Conservation (phyloP, 1,139 yeast species). For the Protomyces gravidus region DNA sequence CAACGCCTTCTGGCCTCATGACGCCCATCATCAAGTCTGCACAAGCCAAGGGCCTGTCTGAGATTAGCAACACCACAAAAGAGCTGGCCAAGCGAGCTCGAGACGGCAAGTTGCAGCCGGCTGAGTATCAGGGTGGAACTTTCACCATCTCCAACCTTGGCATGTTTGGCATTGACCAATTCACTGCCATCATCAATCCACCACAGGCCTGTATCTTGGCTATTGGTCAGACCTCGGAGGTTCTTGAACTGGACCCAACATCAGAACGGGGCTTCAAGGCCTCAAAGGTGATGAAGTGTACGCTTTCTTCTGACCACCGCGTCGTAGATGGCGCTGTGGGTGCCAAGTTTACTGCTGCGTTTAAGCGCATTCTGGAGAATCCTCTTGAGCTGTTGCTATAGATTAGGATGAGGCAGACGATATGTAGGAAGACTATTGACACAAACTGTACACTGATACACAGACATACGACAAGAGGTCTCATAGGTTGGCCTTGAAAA, state of each 20-base stretch:
- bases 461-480: neutral
- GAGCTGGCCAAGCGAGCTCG: slow-evolving; percentile 95
- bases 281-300: slow-evolving; percentile 83
- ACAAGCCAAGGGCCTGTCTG: slow-evolving; percentile 74
- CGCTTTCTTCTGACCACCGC: slow-evolving; percentile 98
- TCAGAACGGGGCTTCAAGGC: slow-evolving; percentile 88
- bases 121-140: slow-evolving; percentile 99
- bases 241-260: slow-evolving; percentile 86
- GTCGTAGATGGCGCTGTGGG: slow-evolving; percentile 96
- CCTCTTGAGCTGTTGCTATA: slow-evolving; percentile 89
- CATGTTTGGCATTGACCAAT: slow-evolving; percentile 85
- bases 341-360: slow-evolving; percentile 91
- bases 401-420: neutral
- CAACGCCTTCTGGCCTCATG: slow-evolving; percentile 94
- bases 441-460: too few relatives aligned
- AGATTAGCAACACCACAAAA: slow-evolving; percentile 79
- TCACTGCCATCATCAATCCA: slow-evolving; percentile 96
- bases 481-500: neutral
- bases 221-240: slow-evolving; percentile 86
- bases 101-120: slow-evolving; percentile 84
- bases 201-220: slow-evolving; percentile 95
- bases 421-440: neutral
- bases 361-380: slow-evolving; percentile 87
- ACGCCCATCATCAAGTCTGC: slow-evolving; percentile 93
- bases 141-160: slow-evolving; percentile 97